Evolutionary conservation across 2,329 filamentous ascomycete species (phyloP), one percentile per base, ranked within the genome.

Genomic region (Aspergillus bombycis): DNA sequence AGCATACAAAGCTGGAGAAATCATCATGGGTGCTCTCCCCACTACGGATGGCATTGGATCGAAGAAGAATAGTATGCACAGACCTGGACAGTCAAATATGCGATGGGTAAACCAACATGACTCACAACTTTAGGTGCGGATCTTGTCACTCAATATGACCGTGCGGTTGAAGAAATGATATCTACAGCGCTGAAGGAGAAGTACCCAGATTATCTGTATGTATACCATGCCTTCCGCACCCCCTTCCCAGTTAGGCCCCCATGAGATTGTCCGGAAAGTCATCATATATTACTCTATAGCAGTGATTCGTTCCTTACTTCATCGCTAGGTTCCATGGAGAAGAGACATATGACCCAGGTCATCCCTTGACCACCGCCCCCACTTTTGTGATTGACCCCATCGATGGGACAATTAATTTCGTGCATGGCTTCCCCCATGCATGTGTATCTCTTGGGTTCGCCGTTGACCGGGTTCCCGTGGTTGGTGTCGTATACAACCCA

Each of bases 301-400:
- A 30, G 26, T 30, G 46, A 12, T 50, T 11, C 19, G 14, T 30
- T 28, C 14, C 41, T 50, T 38, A 23, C 43, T 32, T 21, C n/a
- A 46, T 43, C 10, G 67, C 57, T 62, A 80, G 77, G 45, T 86
- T 86, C 72, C 83, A 86, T 75, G 85, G 85, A 66, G 85, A 86
- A 71, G 86, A 89, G 71, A 88, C 86, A 2, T 88, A 89, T 75
- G 78, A 84, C 55, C 82, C 85, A 1, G 82, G 83, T 34, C 80
- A 79, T 68, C 77, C 72, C n/a, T 78, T 89, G 53, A 84, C 82
- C 0, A 63, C 79, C 28, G 77, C 76, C 1, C 86, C 87, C 4
- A 89, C 87, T 3, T 88, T 89, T 76, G 81, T 89, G 63, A 82
- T 86, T 65, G 87, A 89, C 71, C 87, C 87, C 6, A 88, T 89